Evolutionary conservation across 1,284 basidiomycete genomes (phyloP), one percentile per base, ranked within the genome.

Genomic region (Cutaneotrichosporon sp.): DNA sequence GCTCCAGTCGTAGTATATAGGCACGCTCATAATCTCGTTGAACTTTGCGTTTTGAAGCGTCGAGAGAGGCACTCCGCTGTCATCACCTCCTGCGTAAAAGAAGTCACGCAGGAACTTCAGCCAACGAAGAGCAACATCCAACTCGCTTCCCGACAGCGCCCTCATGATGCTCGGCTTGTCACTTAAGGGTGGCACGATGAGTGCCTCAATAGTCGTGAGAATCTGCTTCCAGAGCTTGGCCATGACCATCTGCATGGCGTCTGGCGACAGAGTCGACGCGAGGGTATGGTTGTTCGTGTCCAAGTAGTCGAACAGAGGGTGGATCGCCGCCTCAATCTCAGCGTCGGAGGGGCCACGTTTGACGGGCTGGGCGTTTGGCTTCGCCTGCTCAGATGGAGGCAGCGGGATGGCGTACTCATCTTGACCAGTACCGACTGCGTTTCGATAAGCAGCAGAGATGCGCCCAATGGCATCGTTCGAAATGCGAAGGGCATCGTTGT

Each of bases 91-190:
- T 11, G 92, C 94, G 76, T 97, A 89, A 83, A 98, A 97, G 82
- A 95, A 99, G 78, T 96, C 92, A 61, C 90, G 85, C 74, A 99
- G 76, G 83, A 97, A 97, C 90, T 92, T 93, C 58, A 98, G 81
- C 97, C 97, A 99, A 76, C 95, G 97, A 83, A 98, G 94, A 11
- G 95, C 96, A 62, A 99, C 90, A 75, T 98, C 96, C 32, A 98
- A 91, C 81, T 98, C 96, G 81, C 96, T 94, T 73, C 97, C 95
- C 40, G 85, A 88, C 72, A 99, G 78, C 14, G 93, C 89, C 69
- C 89, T 89, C 92, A 98, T 91, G 63, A 91, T 89, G 61, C 92
- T 93, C 10, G 89, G 85, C n/a, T 87, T 83, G 68, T 97, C 93
- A 7, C 90, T 92, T 61, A 99, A 81, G 1, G 95, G 92, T 4